These are phyloP conservation scores for Lichtheimia ornata DNA, from an alignment of 371 early-diverging fungal genomes.

Conservation along the genomic window DNA sequence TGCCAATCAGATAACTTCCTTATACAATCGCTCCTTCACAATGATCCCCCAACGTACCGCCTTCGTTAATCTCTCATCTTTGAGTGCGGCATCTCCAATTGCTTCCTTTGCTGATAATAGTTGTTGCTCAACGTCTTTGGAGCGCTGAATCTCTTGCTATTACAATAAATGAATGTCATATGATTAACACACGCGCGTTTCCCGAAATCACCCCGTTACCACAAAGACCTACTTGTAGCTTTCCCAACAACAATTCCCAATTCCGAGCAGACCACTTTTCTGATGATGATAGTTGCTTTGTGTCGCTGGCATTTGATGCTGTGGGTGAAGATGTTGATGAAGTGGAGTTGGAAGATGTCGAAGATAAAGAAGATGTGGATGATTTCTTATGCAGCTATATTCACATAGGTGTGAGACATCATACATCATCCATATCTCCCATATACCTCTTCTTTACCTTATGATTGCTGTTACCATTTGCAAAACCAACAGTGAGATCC, in stretches of 20 bases:
- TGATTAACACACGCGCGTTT: no score
- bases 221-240: slow-evolving; percentile 31
- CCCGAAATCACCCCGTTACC: no score
- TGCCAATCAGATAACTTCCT: no score
- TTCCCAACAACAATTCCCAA: slow-evolving; percentile 29
- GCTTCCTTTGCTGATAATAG: slow-evolving; percentile 28
- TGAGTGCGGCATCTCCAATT: slow-evolving; percentile 16
- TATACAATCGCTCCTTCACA: no score
- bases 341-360: slow-evolving; percentile 10
- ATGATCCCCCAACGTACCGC: slow-evolving; percentile 10
- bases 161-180: no score
- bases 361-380: slow-evolving; percentile 19
- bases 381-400: slow-evolving; percentile 14
- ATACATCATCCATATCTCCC: neutral
- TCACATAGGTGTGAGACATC: neutral
- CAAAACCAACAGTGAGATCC: slow-evolving; percentile 19
- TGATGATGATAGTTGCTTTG: neutral
- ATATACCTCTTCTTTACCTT: neutral
- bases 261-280: slow-evolving; percentile 17
- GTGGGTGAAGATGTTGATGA: slow-evolving; percentile 11
- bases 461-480: slow-evolving; percentile 14
- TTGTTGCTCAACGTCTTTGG: slow-evolving; percentile 38
- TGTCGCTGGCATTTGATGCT: neutral
- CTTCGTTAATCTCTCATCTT: slow-evolving; percentile 15
- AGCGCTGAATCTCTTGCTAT: slow-evolving; percentile 31